Conservation (phyloP, 768 basidiomycete species). For the Dentipellis fragilis region DNA sequence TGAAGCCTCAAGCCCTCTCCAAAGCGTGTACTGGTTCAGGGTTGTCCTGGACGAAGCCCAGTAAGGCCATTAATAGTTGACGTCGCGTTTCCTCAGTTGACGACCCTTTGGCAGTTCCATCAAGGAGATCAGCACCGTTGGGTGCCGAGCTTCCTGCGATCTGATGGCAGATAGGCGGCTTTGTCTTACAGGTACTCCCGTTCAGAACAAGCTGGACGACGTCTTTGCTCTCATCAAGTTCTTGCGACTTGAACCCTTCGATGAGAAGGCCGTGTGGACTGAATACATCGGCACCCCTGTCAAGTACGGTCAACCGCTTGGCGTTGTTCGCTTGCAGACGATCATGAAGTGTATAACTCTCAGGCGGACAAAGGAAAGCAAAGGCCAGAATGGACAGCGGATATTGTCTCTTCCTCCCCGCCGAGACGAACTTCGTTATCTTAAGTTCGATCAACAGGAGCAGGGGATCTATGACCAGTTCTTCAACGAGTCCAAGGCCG, state of each 20-base stretch:
- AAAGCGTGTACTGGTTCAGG: conserved; percentile 94
- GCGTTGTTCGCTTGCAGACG: conserved; percentile 86
- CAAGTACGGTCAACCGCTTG: conserved; percentile 83
- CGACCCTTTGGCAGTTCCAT: conserved; percentile 56
- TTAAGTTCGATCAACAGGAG: conserved; percentile 78
- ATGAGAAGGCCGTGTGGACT: conserved; percentile 89
- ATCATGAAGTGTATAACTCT: conserved; percentile 97
- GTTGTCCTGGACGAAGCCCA: conserved; percentile 92
- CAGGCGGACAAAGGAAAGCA: conserved; percentile 91
- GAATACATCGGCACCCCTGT: conserved; percentile 89
- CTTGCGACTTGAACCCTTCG: conserved; percentile 81
- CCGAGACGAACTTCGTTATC: conserved; percentile 77
- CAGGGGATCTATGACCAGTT: conserved; percentile 81
- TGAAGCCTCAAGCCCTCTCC: conserved; percentile 69
- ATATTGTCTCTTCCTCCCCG: conserved; percentile 87
- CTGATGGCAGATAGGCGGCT: conserved; percentile 87
- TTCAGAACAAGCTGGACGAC: conserved; percentile 98
- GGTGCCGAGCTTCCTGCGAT: conserved; percentile 91
- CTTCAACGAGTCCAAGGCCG: conserved; percentile 83
- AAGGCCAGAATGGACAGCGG: conserved; percentile 64
- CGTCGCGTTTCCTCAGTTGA: not conserved
- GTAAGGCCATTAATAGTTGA: conserved; percentile 39
- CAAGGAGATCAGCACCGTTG: conserved; percentile 92
- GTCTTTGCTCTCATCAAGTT: conserved; percentile 97
- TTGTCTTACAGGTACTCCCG: conserved; percentile 95